Percentiles rank a stretch among this genome's conserved stretches.
Evolutionary conservation across 2,329 filamentous ascomycete species (phyloP).

Genomic region (Pyricularia pennisetigena): DNA sequence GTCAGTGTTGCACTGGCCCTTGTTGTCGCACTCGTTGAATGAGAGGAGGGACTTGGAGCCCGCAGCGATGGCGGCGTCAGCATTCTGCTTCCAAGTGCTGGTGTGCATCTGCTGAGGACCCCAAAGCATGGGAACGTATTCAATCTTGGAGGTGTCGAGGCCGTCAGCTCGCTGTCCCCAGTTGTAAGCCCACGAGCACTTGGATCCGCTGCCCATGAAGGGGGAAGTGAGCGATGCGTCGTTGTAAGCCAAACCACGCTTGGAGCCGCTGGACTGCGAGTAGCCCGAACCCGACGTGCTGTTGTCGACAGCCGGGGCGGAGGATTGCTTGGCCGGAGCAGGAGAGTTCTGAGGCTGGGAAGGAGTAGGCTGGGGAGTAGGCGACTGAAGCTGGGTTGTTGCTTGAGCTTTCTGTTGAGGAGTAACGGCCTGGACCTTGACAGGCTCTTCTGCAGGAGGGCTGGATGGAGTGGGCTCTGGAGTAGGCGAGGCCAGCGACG

Average conservation of each 20-base stretch:
- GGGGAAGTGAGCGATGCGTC: slow-evolving; percentile 37
- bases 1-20: slow-evolving; percentile 47
- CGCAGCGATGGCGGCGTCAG: slow-evolving; percentile 36
- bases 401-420: neutral
- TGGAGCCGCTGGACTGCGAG: slow-evolving; percentile 22
- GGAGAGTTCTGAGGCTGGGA: slow-evolving; percentile 4
- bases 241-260: slow-evolving; percentile 65
- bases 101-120: slow-evolving; percentile 33
- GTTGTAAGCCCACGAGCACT: slow-evolving; percentile 58
- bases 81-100: slow-evolving; percentile 38
- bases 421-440: slow-evolving; percentile 1
- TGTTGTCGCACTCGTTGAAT: slow-evolving; percentile 65
- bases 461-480: slow-evolving; percentile 7
- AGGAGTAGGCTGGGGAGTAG: slow-evolving; percentile 3
- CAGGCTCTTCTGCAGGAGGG: slow-evolving; percentile 5
- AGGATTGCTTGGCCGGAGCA: slow-evolving; percentile 11
- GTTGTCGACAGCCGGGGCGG: slow-evolving; percentile 10
- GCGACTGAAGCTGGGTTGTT: neutral
- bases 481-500: slow-evolving; percentile 5
- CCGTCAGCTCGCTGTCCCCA: slow-evolving; percentile 41
- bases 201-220: slow-evolving; percentile 31
- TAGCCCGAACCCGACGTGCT: slow-evolving; percentile 10
- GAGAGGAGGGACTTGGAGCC: slow-evolving; percentile 50
- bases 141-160: slow-evolving; percentile 30
- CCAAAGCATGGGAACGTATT: slow-evolving; percentile 63